Evolutionary conservation across 2,329 filamentous ascomycete species (phyloP), one percentile per base, ranked within the genome.

Genomic region (Talaromyces funiculosus): DNA sequence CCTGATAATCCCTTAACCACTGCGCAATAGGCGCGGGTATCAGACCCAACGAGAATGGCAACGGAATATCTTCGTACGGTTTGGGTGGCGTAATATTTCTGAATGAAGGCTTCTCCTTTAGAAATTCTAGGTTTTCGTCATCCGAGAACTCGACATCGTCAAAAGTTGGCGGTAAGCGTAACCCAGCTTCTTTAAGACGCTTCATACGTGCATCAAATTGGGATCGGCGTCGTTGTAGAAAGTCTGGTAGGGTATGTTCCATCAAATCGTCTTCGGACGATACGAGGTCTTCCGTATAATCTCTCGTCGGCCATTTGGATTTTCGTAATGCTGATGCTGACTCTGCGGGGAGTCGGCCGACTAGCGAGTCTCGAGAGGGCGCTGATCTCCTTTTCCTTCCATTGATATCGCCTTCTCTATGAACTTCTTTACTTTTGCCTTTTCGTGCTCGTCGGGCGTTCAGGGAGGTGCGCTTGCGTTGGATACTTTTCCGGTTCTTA

Each of bases 11-110:
- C 62, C 94, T 86, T 53, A 99, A 79, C 77, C 94, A 97, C 63
- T 94, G 92, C 0, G 93, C 92, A 58, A 97, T 90, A 0, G 91
- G 85, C 0, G 90, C 92, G 0, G 94, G 94, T 40, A 99, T 92
- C 3, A 92, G 71, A 0, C 92, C 93, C 0, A 85, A 83, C 0
- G 92, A 95, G 66, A 87, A 86, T 14, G 84, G 82, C 24, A 97
- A 80, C 49, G 84, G 79, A 53, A 96, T 87, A 64, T 95, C 90
- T 67, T 87, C 80, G 73, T 94, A 92, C 0, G 81, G 79, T 14
- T 87, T 82, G 35, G 84, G 88, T 0, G 90, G 87, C 56, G 84
- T 86, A 77, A 67, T 70, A 70, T 67, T 82, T 72, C 76, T 75
- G 57, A 97, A 89, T 1, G 82, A 76, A 0, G 93, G 93, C 57